Percentiles rank a stretch among this genome's conserved stretches.
These are phyloP conservation scores for Eucalyptus curtisii DNA, from an alignment of 345 rosid genomes.

Conservation along the genomic window DNA sequence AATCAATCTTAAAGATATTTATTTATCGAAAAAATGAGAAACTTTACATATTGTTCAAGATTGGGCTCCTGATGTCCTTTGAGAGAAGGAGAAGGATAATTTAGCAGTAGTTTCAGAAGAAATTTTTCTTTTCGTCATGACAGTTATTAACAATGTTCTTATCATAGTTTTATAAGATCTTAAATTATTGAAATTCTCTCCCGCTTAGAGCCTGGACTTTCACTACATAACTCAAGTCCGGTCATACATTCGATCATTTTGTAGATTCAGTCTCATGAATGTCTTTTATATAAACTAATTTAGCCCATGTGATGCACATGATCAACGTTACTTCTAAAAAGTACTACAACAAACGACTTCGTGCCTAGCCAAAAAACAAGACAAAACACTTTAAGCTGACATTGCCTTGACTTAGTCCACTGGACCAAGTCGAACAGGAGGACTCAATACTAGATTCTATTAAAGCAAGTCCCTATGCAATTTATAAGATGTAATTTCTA, in stretches of 20 bases:
- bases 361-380: not conserved
- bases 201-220: not conserved
- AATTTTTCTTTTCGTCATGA: not conserved
- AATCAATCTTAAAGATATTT: not conserved
- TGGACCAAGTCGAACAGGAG: not conserved
- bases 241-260: not conserved
- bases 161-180: not conserved
- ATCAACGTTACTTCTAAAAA: not conserved
- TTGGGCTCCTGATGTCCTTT: not conserved
- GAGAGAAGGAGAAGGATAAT: not conserved
- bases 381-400: not conserved
- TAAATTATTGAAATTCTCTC: not conserved
- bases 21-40: not conserved
- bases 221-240: not conserved
- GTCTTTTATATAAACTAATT: not conserved
- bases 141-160: not conserved
- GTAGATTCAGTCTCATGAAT: not conserved
- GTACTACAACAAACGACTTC: not conserved
- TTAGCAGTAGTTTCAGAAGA: not conserved
- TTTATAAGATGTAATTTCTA: not conserved
- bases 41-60: not conserved
- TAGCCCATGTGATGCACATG: not conserved
- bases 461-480: not conserved
- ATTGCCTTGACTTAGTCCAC: not conserved
- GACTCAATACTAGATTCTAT: not conserved